Evolutionary conservation across 805 yeast genomes (phyloP).

Genomic region (Yamadazyma scolyti): DNA sequence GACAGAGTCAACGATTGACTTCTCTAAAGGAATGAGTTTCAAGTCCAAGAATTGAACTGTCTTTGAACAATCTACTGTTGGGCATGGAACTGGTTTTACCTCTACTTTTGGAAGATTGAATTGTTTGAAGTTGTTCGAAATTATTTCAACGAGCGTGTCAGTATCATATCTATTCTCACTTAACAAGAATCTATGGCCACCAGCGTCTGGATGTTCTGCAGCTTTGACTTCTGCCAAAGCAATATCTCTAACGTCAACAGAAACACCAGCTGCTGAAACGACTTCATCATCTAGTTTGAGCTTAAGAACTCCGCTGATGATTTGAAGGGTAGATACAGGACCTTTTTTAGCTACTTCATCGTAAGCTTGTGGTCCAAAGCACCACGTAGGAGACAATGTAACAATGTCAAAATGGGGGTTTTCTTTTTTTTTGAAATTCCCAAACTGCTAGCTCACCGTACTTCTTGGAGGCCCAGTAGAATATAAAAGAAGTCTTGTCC

Average conservation of each 20-base stretch:
- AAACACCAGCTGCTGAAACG: background rate
- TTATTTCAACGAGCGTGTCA: constrained; percentile 17
- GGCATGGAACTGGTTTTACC: background rate
- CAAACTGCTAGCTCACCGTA: constrained; percentile 57
- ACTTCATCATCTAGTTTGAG: constrained; percentile 15
- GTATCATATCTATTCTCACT: constrained; percentile 13
- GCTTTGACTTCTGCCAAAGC: constrained; percentile 55
- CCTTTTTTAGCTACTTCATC: constrained; percentile 23
- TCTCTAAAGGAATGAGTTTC: constrained; percentile 3
- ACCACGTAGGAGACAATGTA: constrained; percentile 41
- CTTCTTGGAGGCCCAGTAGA: constrained; percentile 45
- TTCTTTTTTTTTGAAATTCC: constrained; percentile 38
- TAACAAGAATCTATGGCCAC: constrained; percentile 29
- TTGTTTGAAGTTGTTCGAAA: constrained; percentile 20
- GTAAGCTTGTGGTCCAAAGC: constrained; percentile 52
- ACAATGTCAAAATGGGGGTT: constrained; percentile 31
- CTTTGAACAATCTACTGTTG: constrained; percentile 2
- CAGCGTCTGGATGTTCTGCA: constrained; percentile 31
- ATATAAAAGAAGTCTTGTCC: too few species aligned
- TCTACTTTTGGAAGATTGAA: constrained; percentile 4
- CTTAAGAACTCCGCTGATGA: constrained; percentile 24
- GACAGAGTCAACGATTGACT: constrained; percentile 2
- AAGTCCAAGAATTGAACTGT: constrained; percentile 2
- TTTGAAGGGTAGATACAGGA: constrained; percentile 19
- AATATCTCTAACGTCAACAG: constrained; percentile 57